Evolutionary conservation across 257 asterid species (phyloP).

Genomic region (Solanum sitiens): DNA sequence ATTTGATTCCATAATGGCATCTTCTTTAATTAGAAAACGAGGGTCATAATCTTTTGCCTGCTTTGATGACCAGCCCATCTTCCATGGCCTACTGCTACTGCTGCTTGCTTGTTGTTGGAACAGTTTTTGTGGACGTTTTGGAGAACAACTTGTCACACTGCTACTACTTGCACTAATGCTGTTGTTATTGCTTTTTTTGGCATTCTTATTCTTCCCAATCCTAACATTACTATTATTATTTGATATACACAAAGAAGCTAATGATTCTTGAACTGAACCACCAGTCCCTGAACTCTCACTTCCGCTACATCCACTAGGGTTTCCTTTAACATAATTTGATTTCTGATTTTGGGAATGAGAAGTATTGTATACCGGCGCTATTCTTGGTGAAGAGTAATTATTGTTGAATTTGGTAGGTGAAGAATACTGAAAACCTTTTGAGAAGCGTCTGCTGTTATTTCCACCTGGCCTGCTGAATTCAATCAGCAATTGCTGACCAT

Average conservation of each 20-base stretch:
- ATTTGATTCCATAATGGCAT: constrained; percentile 41
- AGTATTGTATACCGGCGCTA: background rate
- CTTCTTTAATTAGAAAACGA: constrained; percentile 65
- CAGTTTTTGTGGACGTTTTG: constrained; percentile 3
- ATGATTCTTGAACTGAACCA: constrained; percentile 26
- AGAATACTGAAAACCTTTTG: background rate
- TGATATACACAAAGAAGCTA: constrained; percentile 18
- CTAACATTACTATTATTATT: background rate
- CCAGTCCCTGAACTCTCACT: constrained; percentile 22
- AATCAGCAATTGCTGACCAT: constrained; percentile 32
- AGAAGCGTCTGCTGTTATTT: constrained; percentile 5
- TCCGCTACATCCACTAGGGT: constrained; percentile 22
- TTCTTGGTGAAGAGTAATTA: background rate
- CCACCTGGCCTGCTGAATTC: constrained; percentile 88
- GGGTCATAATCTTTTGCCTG: constrained; percentile 53
- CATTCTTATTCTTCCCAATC: background rate
- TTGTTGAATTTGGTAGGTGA: background rate
- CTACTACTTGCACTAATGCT: background rate
- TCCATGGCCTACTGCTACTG: constrained; percentile 23
- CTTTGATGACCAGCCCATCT: constrained; percentile 8
- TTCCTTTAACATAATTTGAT: constrained; percentile 6
- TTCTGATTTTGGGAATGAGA: background rate
- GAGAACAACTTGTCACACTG: background rate
- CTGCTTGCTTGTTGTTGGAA: background rate
- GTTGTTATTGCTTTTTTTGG: background rate